Percentiles rank a stretch among this genome's conserved stretches.
Evolutionary conservation across 176 grass and related monocot genomes (phyloP).

Genomic region (Saccharum officinarum): DNA sequence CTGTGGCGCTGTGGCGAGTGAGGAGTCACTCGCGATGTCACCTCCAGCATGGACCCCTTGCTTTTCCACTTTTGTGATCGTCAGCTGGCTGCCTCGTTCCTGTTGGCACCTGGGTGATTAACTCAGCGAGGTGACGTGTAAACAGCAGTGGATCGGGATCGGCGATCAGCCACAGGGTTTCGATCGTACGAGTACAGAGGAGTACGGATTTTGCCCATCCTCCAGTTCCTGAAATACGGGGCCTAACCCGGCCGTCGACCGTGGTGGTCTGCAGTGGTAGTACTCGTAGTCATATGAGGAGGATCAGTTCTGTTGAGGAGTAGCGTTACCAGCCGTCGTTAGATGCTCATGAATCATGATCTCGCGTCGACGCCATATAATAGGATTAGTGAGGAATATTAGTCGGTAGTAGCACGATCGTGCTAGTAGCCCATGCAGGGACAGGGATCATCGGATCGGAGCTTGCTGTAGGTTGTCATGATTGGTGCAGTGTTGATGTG

Average conservation of each 20-base stretch:
- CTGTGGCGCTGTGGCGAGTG: background rate
- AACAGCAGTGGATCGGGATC: background rate
- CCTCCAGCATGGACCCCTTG: background rate
- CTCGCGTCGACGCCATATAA: too few species aligned
- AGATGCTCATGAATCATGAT: too few species aligned
- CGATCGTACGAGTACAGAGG: background rate
- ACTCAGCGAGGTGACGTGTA: conserved; percentile 6
- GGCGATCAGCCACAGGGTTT: background rate
- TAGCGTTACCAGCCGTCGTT: too few species aligned
- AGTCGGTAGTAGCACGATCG: too few species aligned
- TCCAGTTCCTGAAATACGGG: too few species aligned
- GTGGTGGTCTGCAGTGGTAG: too few species aligned
- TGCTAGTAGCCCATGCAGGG: too few species aligned
- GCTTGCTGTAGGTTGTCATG: background rate
- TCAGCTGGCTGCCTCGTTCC: background rate
- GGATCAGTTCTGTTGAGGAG: too few species aligned
- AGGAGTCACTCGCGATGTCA: background rate
- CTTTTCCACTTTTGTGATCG: background rate
- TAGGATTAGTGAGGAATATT: too few species aligned
- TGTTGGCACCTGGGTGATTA: background rate
- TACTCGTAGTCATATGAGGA: too few species aligned
- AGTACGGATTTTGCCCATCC: too few species aligned
- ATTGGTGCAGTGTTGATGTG: background rate
- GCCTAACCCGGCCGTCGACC: too few species aligned
- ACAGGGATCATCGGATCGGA: background rate